Evolutionary conservation across 768 basidiomycete species (phyloP).

Genomic region (Chlorophyllum brunneum): DNA sequence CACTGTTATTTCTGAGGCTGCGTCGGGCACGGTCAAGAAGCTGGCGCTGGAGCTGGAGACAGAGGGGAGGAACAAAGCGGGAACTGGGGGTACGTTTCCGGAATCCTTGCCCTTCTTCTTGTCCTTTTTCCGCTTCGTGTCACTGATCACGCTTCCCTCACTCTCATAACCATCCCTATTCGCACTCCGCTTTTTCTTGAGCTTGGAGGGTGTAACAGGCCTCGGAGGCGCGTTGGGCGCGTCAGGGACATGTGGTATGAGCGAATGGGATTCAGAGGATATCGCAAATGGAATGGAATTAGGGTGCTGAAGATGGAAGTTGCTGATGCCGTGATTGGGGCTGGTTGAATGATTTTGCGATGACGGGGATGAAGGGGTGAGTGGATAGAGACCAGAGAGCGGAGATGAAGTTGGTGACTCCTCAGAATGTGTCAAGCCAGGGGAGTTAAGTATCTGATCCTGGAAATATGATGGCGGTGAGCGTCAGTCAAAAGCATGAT

Average conservation of each 20-base stretch:
- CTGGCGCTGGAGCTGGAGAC: background rate
- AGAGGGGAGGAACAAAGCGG: background rate
- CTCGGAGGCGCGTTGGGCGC: slow-evolving; percentile 12
- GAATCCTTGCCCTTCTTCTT: slow-evolving; percentile 20
- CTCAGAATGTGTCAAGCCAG: slow-evolving; percentile 1
- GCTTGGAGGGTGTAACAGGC: slow-evolving; percentile 30
- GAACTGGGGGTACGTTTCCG: slow-evolving; percentile 11
- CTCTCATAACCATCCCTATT: slow-evolving; percentile 47
- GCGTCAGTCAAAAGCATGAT: background rate
- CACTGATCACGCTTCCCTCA: slow-evolving; percentile 49
- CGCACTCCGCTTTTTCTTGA: slow-evolving; percentile 35
- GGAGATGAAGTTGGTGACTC: slow-evolving; percentile 10
- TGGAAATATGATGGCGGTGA: background rate
- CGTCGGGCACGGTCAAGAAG: slow-evolving; percentile 6
- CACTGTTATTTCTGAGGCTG: background rate
- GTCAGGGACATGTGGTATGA: slow-evolving; percentile 19
- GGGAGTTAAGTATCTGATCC: slow-evolving; percentile 6
- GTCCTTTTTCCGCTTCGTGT: slow-evolving; percentile 26
- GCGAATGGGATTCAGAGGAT: slow-evolving; percentile 13
- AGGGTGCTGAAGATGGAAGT: background rate
- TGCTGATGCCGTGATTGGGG: background rate
- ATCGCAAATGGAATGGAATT: background rate
- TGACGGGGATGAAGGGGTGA: slow-evolving; percentile 8
- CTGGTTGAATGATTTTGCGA: slow-evolving; percentile 8
- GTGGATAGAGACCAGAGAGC: slow-evolving; percentile 6